Conservation (phyloP, 805 yeast species). For the Spathaspora sp. region DNA sequence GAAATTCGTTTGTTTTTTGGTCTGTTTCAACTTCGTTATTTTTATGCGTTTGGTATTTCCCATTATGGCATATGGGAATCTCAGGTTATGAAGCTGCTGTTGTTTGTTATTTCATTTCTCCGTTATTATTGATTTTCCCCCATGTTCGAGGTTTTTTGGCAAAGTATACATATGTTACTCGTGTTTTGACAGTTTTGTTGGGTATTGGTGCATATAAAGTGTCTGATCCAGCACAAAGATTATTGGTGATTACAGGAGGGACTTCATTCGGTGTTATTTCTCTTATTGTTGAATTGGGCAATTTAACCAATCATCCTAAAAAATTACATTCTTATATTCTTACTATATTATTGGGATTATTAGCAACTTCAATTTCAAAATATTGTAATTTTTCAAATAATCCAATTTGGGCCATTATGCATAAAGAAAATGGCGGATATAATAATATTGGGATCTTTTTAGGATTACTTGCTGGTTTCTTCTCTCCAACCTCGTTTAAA, state of each 20-base stretch:
- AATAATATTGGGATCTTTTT: constrained; percentile 64
- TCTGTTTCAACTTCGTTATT: constrained; percentile 76
- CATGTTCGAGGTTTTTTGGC: constrained; percentile 33
- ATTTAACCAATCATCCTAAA: constrained; percentile 24
- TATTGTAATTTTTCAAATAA: constrained; percentile 78
- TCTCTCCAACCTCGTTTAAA: constrained; percentile 42
- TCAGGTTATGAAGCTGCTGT: constrained; percentile 87
- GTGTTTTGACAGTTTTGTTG: constrained; percentile 50
- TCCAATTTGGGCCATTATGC: constrained; percentile 96
- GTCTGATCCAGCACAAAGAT: constrained; percentile 64
- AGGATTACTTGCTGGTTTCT: constrained; percentile 62
- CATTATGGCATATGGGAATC: constrained; percentile 96
- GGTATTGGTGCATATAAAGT: constrained; percentile 78
- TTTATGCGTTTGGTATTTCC: constrained; percentile 93
- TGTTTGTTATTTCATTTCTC: constrained; percentile 49
- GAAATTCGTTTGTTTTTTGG: constrained; percentile 83
- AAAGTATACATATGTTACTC: constrained; percentile 49
- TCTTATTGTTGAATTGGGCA: constrained; percentile 50
- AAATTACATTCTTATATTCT: constrained; percentile 44
- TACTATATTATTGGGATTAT: constrained; percentile 65
- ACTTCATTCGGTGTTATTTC: constrained; percentile 59
- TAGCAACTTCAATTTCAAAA: constrained; percentile 70
- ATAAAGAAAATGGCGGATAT: constrained; percentile 79
- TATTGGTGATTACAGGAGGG: constrained; percentile 65
- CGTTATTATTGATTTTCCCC: constrained; percentile 50